Percentiles rank a stretch among this genome's conserved stretches.
These are phyloP conservation scores for Neofusicoccum laricinum DNA, from an alignment of 2,329 filamentous ascomycete genomes.

Conservation along the genomic window DNA sequence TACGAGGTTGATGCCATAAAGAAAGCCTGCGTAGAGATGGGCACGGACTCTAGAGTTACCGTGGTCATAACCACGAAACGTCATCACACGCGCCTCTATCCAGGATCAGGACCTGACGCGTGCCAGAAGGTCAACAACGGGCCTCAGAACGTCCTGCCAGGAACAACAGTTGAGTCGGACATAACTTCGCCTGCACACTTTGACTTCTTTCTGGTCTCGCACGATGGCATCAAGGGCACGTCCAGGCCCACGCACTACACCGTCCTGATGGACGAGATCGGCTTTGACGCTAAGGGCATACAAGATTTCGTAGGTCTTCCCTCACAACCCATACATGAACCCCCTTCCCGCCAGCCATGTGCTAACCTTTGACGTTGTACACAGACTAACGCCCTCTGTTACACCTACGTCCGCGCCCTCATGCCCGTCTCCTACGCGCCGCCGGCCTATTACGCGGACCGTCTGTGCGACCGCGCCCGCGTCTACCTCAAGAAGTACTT, in stretches of 20 bases:
- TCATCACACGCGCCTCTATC: constrained; percentile 42
- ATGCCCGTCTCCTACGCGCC: constrained; percentile 33
- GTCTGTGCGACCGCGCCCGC: constrained; percentile 36
- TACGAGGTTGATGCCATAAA: neutral
- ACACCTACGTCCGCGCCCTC: constrained; percentile 31
- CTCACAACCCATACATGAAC: neutral
- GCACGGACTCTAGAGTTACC: constrained; percentile 21
- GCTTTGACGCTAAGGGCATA: constrained; percentile 19
- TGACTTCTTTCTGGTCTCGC: constrained; percentile 38
- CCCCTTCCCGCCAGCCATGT: no score
- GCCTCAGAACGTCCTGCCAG: constrained; percentile 26
- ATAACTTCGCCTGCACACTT: constrained; percentile 27
- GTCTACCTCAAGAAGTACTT: constrained; percentile 24
- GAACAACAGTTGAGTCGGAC: constrained; percentile 28
- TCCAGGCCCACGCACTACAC: constrained; percentile 33
- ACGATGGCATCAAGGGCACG: constrained; percentile 30
- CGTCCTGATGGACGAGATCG: constrained; percentile 25
- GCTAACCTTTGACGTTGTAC: no score
- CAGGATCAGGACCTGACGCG: constrained; percentile 4
- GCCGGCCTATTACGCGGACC: constrained; percentile 40
- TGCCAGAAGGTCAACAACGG: neutral
- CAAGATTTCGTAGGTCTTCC: constrained; percentile 22
- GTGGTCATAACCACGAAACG: constrained; percentile 39
- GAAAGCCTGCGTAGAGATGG: no score
- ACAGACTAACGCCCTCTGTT: constrained; percentile 33